These are phyloP conservation scores for Nepenthes mirabilis DNA, from an alignment of 148 eudicot genomes.

Conservation along the genomic window DNA sequence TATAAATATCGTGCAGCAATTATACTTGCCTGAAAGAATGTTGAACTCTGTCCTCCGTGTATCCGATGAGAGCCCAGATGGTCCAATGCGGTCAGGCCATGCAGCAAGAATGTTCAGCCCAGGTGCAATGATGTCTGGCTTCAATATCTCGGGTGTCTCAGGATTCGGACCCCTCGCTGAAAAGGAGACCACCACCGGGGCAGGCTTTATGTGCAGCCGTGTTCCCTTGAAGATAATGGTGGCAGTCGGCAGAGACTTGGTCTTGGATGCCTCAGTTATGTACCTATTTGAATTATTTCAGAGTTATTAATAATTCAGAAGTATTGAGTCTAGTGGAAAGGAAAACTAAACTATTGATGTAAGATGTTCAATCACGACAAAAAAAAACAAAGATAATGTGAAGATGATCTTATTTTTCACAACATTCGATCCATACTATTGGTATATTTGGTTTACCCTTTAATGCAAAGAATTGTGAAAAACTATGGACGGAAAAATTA, in stretches of 20 bases:
- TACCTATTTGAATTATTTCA: too few relatives aligned
- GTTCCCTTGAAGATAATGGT: slow-evolving; percentile 68
- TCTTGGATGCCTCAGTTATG: slow-evolving; percentile 7
- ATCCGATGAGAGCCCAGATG: slow-evolving; percentile 54
- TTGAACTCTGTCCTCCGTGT: slow-evolving; percentile 63
- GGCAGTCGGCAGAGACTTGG: slow-evolving; percentile 28
- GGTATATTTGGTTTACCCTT: too few relatives aligned
- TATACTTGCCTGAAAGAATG: slow-evolving; percentile 53
- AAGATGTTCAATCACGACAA: too few relatives aligned
- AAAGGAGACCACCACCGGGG: slow-evolving; percentile 84
- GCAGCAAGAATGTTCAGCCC: slow-evolving; percentile 83
- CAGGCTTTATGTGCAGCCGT: slow-evolving; percentile 53
- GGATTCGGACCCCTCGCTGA: slow-evolving; percentile 94
- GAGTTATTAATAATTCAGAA: too few relatives aligned
- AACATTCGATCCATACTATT: too few relatives aligned
- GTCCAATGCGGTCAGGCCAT: slow-evolving; percentile 72
- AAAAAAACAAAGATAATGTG: too few relatives aligned
- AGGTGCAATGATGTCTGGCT: slow-evolving; percentile 86
- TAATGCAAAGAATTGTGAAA: too few relatives aligned
- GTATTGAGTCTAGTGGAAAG: too few relatives aligned
- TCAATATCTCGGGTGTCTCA: slow-evolving; percentile 64
- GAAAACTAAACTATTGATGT: too few relatives aligned
- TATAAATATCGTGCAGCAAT: too few relatives aligned
- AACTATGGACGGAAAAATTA: too few relatives aligned
- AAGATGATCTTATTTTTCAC: too few relatives aligned